These are phyloP conservation scores for Hirsutella minnesotensis DNA, from an alignment of 2,329 filamentous ascomycete genomes.

Conservation along the genomic window DNA sequence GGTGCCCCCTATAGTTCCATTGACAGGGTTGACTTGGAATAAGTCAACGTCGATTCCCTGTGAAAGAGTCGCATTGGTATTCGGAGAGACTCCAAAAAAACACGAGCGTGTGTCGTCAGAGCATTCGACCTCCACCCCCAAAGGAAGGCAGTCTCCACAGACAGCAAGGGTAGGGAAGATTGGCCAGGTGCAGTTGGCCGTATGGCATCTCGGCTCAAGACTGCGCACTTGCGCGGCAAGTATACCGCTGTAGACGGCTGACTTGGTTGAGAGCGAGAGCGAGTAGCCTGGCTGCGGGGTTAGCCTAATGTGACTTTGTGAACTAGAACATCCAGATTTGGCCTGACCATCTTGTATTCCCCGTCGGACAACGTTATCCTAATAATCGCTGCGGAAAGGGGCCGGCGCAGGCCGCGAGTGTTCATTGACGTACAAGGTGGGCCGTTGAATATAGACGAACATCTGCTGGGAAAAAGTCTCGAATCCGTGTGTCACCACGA, in stretches of 20 bases:
- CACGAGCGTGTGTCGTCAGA: constrained; percentile 13
- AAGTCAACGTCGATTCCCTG: constrained; percentile 10
- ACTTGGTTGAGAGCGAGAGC: constrained; percentile 22
- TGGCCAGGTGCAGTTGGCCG: constrained; percentile 24
- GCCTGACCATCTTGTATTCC: constrained; percentile 7
- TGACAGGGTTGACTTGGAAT: constrained; percentile 17
- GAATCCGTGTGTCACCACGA: constrained; percentile 23
- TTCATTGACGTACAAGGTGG: constrained; percentile 9
- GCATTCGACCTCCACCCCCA: constrained; percentile 9
- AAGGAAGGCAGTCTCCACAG: constrained; percentile 19
- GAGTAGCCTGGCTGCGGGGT: constrained; percentile 6
- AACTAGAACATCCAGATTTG: no score
- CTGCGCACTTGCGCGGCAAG: constrained; percentile 16
- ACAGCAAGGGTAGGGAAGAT: constrained; percentile 22
- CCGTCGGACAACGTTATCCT: constrained; percentile 18
- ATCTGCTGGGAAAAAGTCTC: constrained; percentile 28
- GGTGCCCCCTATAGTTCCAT: constrained; percentile 4
- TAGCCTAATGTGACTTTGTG: no score
- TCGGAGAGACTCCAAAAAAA: constrained; percentile 16
- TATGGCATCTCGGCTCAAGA: constrained; percentile 15
- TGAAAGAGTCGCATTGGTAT: constrained; percentile 14
- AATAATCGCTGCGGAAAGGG: constrained; percentile 21
- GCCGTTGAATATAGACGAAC: constrained; percentile 18
- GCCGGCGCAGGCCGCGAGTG: constrained; percentile 11
- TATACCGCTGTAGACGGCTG: constrained; percentile 25